These are phyloP conservation scores for Trichoderma cornu-damae DNA, from an alignment of 2,329 filamentous ascomycete genomes.

Conservation along the genomic window DNA sequence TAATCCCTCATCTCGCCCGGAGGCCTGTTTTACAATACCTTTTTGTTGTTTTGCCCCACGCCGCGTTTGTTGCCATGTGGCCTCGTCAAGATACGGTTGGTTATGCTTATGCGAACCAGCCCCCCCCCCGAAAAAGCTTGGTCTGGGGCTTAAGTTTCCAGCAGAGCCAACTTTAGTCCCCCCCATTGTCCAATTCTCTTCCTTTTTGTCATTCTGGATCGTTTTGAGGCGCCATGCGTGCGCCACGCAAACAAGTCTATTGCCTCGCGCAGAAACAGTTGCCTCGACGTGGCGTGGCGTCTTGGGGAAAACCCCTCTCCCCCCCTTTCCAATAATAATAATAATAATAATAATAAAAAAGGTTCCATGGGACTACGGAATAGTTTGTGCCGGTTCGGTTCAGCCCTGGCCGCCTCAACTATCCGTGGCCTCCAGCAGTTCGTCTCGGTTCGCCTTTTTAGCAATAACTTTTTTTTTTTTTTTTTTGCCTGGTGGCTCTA, in stretches of 20 bases:
- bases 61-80: not conserved
- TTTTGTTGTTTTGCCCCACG: conserved; percentile 4
- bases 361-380: not conserved
- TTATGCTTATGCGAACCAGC: conserved; percentile 16
- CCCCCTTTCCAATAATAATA: not conserved
- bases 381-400: not conserved
- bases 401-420: not conserved
- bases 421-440: not conserved
- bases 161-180: no score
- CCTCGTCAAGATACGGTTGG: conserved; percentile 9
- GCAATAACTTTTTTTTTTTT: no score
- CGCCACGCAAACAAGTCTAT: not conserved
- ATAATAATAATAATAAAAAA: no score
- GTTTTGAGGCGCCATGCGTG: not conserved
- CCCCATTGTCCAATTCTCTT: not conserved
- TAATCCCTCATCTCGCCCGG: no score
- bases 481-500: not conserved
- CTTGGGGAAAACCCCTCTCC: no score
- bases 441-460: not conserved
- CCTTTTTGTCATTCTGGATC: not conserved
- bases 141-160: no score
- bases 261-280: not conserved
- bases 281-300: no score
- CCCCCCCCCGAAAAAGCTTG: not conserved
- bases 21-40: no score